phyloP scores from a whole-genome alignment of 1,284 basidiomycete genomes.

The Ceratobasidium theobromae region DNA sequence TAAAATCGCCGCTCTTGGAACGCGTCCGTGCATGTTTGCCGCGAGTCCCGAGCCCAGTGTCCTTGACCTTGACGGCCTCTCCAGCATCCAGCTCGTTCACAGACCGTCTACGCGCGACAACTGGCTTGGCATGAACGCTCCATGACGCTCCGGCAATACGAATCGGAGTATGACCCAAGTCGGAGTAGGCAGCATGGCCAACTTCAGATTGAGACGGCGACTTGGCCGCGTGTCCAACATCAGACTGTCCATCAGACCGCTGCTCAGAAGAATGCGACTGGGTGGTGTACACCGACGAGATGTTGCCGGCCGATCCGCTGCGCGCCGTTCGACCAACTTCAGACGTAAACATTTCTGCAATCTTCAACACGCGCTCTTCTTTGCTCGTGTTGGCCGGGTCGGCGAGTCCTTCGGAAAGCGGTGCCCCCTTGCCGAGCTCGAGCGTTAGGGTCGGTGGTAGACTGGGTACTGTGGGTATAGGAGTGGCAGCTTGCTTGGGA shows the following conservation, averaged over 20 bases:
- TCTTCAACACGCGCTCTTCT: constrained; percentile 4
- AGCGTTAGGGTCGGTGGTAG: constrained; percentile 11
- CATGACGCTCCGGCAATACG: constrained; percentile 1
- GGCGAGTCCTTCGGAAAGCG: background rate
- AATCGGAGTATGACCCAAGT: constrained; percentile 16
- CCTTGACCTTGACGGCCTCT: constrained; percentile 5
- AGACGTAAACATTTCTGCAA: constrained; percentile 10
- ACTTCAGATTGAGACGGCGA: background rate
- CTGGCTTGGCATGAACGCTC: background rate
- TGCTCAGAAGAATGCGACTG: background rate
- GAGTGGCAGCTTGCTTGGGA: constrained; percentile 4
- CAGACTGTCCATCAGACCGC: background rate
- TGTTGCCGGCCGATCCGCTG: background rate
- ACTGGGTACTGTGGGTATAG: constrained; percentile 5
- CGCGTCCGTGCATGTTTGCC: constrained; percentile 12
- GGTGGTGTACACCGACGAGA: background rate
- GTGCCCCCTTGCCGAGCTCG: background rate
- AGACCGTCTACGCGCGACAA: constrained; percentile 3
- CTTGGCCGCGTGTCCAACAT: background rate
- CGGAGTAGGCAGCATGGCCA: background rate
- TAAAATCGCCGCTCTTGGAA: constrained; percentile 25
- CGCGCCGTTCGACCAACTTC: background rate
- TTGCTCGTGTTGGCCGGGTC: background rate
- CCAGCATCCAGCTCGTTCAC: background rate
- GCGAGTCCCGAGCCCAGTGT: constrained; percentile 12